Percentiles rank a stretch among this genome's conserved stretches.
phyloP scores from a whole-genome alignment of 495 filamentous ascomycete species.

The Aspergillus conjunctus region DNA sequence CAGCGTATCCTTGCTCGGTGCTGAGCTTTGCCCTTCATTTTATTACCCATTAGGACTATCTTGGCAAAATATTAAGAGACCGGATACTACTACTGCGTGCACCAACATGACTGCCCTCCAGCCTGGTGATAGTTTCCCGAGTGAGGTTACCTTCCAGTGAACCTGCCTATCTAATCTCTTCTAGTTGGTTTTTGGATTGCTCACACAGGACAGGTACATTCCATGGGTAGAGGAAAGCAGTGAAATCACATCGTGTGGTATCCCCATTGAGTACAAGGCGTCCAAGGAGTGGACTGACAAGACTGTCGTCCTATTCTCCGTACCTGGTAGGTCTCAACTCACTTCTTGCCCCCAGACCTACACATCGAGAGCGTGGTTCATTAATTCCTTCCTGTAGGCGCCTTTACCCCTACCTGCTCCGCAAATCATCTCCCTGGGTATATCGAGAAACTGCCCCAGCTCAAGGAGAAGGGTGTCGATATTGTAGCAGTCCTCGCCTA shows the following conservation, averaged over 20 bases:
- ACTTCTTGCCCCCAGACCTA: too few species aligned
- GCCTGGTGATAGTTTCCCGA: conserved; percentile 80
- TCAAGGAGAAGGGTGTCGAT: conserved; percentile 86
- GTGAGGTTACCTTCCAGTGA: conserved; percentile 73
- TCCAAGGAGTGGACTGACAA: conserved; percentile 84
- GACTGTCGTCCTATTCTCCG: conserved; percentile 87
- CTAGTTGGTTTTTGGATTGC: too few species aligned
- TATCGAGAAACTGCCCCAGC: conserved; percentile 68
- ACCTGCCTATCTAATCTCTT: neutral
- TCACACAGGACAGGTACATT: conserved; percentile 61
- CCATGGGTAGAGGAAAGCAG: conserved; percentile 60
- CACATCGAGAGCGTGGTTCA: too few species aligned
- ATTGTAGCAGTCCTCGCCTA: conserved; percentile 79
- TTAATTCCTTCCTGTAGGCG: too few species aligned
- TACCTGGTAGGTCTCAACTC: too few species aligned
- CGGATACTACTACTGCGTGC: too few species aligned
- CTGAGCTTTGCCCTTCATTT: too few species aligned
- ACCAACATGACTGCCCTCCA: conserved; percentile 71
- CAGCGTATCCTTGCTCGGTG: too few species aligned
- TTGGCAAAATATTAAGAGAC: too few species aligned
- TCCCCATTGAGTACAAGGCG: conserved; percentile 77
- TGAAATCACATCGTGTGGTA: conserved; percentile 74
- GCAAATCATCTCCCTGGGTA: conserved; percentile 85
- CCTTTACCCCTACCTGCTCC: conserved; percentile 94
- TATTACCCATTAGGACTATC: too few species aligned